Evolutionary conservation across 1,284 basidiomycete species (phyloP).

Genomic region (Ustilago shanxiensis): DNA sequence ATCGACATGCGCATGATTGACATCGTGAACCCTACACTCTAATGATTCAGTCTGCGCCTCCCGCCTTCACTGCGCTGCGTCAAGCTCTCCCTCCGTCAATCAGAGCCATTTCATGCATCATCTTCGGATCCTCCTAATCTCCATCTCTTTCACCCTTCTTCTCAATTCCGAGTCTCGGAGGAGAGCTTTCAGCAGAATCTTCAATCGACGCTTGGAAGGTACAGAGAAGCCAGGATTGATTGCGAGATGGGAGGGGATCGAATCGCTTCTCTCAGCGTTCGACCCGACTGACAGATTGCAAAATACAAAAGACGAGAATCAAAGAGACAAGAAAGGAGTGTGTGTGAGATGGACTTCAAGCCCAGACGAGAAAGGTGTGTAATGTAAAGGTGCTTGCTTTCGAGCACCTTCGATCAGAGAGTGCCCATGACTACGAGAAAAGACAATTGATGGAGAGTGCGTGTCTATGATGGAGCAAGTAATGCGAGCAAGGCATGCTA

Average conservation of each 20-base stretch:
- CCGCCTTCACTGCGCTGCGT: neutral
- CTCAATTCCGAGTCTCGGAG: neutral
- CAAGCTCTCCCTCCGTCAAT: neutral
- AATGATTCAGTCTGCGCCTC: neutral
- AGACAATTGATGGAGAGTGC: neutral
- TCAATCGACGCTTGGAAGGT: too few relatives aligned
- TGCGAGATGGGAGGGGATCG: slow-evolving; percentile 5
- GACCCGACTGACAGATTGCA: slow-evolving; percentile 6
- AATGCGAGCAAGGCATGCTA: slow-evolving; percentile 4
- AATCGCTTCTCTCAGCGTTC: slow-evolving; percentile 2
- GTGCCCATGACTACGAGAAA: neutral
- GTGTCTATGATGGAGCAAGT: slow-evolving; percentile 7
- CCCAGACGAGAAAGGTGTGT: neutral
- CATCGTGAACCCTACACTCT: neutral
- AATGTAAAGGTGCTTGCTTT: slow-evolving; percentile 2
- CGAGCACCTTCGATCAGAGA: neutral
- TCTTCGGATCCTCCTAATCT: neutral
- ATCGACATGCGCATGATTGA: too few relatives aligned
- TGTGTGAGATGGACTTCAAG: neutral
- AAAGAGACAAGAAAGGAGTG: neutral
- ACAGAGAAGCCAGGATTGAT: neutral
- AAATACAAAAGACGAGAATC: slow-evolving; percentile 8
- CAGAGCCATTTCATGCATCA: neutral
- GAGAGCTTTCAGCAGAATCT: neutral
- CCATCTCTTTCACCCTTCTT: neutral